Evolutionary conservation across 2,329 filamentous ascomycete species (phyloP).

Genomic region (Trichoderma cornu-damae): DNA sequence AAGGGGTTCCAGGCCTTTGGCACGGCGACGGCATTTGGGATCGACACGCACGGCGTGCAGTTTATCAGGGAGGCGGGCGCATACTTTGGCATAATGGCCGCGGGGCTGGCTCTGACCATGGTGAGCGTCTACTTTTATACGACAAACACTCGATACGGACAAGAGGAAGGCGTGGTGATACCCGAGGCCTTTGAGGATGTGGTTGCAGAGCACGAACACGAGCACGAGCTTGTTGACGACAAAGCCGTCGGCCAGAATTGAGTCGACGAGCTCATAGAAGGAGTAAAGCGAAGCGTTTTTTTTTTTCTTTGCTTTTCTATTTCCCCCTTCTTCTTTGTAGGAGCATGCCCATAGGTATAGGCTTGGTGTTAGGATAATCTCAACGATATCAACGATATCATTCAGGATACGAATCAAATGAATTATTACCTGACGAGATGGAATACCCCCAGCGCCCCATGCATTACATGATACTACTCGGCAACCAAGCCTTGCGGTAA

Average conservation of each 20-base stretch:
- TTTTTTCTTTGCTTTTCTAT: neutral
- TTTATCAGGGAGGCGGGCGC: constrained; percentile 10
- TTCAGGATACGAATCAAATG: neutral
- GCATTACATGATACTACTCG: too few species aligned
- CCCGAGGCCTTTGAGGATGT: constrained; percentile 12
- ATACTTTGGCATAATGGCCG: constrained; percentile 17
- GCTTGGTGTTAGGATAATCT: neutral
- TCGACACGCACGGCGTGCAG: constrained; percentile 14
- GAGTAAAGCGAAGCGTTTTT: neutral
- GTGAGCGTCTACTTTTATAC: constrained; percentile 10
- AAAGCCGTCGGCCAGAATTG: neutral
- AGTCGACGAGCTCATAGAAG: constrained; percentile 3
- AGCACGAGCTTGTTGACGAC: neutral
- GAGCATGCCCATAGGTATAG: neutral
- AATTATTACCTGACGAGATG: too few species aligned
- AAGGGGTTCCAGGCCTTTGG: constrained; percentile 18
- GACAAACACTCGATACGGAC: constrained; percentile 7
- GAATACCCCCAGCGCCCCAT: too few species aligned
- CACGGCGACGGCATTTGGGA: constrained; percentile 17
- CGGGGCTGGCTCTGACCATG: constrained; percentile 8
- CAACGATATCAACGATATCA: neutral
- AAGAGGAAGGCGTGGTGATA: constrained; percentile 16
- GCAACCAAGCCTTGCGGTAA: too few species aligned
- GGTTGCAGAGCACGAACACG: neutral
- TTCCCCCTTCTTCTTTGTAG: too few species aligned